Evolutionary conservation across 805 yeast genomes (phyloP), one percentile per base, ranked within the genome.

Genomic region (Kluyveromyces dobzhanskii): DNA sequence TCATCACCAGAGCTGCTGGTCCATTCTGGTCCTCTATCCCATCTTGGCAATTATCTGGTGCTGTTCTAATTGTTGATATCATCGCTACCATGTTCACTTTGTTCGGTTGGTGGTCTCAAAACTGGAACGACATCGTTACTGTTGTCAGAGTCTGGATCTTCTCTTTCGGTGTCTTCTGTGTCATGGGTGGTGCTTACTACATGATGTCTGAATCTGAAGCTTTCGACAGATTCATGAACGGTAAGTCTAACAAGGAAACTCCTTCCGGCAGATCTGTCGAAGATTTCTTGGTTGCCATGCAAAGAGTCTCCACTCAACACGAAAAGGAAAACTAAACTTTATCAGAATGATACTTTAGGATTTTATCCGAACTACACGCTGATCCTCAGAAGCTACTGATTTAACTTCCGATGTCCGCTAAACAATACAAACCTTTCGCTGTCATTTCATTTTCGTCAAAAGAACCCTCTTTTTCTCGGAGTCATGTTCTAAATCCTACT

Each of bases 101-200:
- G 62, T 87, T 85, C 79, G 96, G 96, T 57, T 87, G 95, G 95
- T 86, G 94, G 90, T 82, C 94, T 52, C 94, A 85, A 70, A 87
- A 87, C 80, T 85, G 92, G 87, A 87, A 90, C 65, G 94, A 90
- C 70, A 81, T 87, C 54, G 95, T 87, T 55, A 80, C 96, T 42
- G 94, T 87, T 64, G 88, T 81, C 65, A 82, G 95, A 76, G 78
- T 83, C 69, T 87, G 92, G 92, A 70, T 87, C 64, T 86, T 85
- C 85, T 86, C 96, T 47, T 82, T 87, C 73, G 96, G 96, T 77
- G 81, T 84, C 69, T 87, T 87, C 90, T 87, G 95, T 76, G 77
- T 80, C 69, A 69, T 86, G 74, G 95, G 95, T 67, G 96, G 95
- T 76, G 85, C 90, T 61, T 87, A 87, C 84, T 88, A 83, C 81